Percentiles rank a stretch among this genome's conserved stretches.
Conservation (phyloP, 116 monocot species). For the Phalaenopsis hybrid region DNA sequence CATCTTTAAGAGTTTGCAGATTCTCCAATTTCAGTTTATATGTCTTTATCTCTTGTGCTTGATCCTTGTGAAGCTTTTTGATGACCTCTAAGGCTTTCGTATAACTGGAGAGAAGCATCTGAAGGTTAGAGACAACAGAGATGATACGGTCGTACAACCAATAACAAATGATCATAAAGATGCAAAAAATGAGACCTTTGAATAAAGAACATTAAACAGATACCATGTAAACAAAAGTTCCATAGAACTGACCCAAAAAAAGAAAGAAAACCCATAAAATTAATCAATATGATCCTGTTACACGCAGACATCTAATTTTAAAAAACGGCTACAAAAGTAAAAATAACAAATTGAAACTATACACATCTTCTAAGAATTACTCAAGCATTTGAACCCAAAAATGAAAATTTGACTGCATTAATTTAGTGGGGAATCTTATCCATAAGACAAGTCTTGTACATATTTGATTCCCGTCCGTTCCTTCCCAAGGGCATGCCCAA, state of each 20-base stretch:
- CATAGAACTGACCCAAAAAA: neutral
- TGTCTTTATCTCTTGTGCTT: constrained; percentile 92
- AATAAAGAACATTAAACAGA: neutral
- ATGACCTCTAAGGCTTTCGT: constrained; percentile 97
- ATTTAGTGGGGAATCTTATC: neutral
- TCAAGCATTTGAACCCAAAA: neutral
- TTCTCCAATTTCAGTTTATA: constrained; percentile 91
- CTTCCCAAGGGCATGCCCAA: no score
- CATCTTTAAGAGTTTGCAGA: constrained; percentile 95
- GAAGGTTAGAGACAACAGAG: neutral
- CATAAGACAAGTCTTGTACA: neutral
- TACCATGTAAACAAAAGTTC: neutral
- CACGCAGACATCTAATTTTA: neutral
- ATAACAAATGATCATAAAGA: neutral
- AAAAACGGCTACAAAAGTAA: neutral
- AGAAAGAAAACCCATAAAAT: neutral
- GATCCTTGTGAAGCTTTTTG: constrained; percentile 97
- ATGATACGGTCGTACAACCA: neutral
- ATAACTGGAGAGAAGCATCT: constrained; percentile 33
- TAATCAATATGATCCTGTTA: neutral
- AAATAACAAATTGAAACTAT: neutral
- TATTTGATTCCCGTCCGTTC: neutral
- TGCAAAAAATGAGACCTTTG: neutral
- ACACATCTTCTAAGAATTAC: neutral
- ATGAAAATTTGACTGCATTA: neutral